phyloP scores from a whole-genome alignment of 2,329 filamentous ascomycete species.

The Stagonosporopsis cucurbitacearum region DNA sequence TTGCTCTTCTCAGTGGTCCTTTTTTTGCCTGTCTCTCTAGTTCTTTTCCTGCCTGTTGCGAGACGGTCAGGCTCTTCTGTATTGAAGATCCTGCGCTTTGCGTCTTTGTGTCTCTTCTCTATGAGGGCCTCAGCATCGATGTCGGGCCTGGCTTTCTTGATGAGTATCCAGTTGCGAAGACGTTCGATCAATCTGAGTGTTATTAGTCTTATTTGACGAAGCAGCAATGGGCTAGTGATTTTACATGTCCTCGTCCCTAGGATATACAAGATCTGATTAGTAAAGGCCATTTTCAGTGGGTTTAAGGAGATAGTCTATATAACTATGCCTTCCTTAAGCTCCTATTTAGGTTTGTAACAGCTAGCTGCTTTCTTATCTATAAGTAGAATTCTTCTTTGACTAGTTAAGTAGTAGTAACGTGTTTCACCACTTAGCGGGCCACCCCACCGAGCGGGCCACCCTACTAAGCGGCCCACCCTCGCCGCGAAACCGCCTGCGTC shows the following conservation, averaged over 20 bases:
- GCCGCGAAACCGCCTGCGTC: too few species aligned
- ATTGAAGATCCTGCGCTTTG: background rate
- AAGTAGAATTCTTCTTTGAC: too few species aligned
- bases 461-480: too few species aligned
- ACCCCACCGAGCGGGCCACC: too few species aligned
- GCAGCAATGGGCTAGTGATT: background rate
- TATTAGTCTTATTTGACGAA: background rate
- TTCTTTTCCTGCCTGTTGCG: too few species aligned
- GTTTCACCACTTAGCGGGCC: too few species aligned
- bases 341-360: too few species aligned
- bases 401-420: too few species aligned
- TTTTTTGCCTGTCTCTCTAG: background rate
- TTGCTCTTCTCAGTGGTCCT: background rate
- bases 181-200: background rate
- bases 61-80: background rate
- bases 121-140: background rate
- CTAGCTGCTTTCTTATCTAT: constrained; percentile 22
- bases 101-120: constrained; percentile 1
- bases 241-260: background rate
- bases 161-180: background rate
- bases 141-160: background rate
- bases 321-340: constrained; percentile 7
- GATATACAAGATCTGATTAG: constrained; percentile 20
- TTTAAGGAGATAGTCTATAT: constrained; percentile 17
- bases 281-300: constrained; percentile 16